Conservation (phyloP, 306 rosid genomes). For the Vigna reflexopilosa region DNA sequence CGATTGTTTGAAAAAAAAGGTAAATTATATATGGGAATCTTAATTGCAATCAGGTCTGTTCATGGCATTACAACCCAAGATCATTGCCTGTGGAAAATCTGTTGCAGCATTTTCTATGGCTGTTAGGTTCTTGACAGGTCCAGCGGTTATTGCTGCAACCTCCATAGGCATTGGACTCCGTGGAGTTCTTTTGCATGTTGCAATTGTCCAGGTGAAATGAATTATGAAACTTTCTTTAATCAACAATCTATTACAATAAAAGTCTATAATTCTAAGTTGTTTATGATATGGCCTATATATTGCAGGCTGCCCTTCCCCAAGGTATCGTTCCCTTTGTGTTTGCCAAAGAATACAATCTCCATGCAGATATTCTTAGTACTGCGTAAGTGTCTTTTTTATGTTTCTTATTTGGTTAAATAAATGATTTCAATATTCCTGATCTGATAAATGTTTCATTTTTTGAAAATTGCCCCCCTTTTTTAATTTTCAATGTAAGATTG, state of each 20-base stretch:
- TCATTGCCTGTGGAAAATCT: constrained; percentile 89
- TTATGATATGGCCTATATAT: background rate
- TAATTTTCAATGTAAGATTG: background rate
- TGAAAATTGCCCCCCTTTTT: background rate
- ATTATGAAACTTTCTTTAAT: background rate
- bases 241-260: background rate
- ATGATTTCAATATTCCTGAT: background rate
- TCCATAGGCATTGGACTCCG: constrained; percentile 80
- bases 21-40: background rate
- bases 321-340: constrained; percentile 96
- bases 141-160: constrained; percentile 88
- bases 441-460: background rate
- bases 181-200: constrained; percentile 83
- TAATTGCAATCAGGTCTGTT: constrained; percentile 63
- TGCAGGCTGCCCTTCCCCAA: constrained; percentile 93
- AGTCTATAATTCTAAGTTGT: background rate
- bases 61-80: constrained; percentile 93
- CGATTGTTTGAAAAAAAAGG: background rate
- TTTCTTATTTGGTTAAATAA: background rate
- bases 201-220: constrained; percentile 75
- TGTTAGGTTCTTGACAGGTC: constrained; percentile 88
- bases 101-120: constrained; percentile 95
- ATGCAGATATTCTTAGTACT: constrained; percentile 90
- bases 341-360: constrained; percentile 91
- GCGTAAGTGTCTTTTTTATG: constrained; percentile 59